These are phyloP conservation scores for Ogataea ramenticola DNA, from an alignment of 805 yeast genomes.

Conservation along the genomic window DNA sequence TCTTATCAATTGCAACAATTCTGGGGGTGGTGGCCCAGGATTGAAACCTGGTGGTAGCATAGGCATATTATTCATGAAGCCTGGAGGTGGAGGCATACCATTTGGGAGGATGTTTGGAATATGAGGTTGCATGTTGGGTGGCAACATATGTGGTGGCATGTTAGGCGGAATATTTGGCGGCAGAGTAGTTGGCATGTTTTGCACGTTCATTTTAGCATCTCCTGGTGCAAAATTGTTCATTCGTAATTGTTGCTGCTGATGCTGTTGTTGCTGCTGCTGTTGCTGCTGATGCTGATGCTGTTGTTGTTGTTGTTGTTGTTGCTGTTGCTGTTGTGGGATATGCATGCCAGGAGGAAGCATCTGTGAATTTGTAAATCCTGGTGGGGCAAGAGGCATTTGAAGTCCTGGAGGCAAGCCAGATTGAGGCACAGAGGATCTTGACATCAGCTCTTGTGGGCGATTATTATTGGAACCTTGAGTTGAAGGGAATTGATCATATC, in stretches of 20 bases:
- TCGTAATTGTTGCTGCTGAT: no score
- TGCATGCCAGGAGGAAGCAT: neutral
- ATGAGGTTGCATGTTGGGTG: neutral
- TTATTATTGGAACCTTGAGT: neutral
- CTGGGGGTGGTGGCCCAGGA: slow-evolving; percentile 23
- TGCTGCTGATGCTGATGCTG: neutral
- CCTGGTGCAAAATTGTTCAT: no score
- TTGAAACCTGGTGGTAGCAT: slow-evolving; percentile 1
- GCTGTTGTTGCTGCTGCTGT: slow-evolving; percentile 5
- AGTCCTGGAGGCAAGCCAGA: neutral
- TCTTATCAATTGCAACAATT: slow-evolving; percentile 17
- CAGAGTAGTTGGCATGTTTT: neutral
- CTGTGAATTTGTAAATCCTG: neutral
- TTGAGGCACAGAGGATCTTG: neutral
- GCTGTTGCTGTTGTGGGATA: neutral
- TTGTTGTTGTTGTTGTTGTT: neutral
- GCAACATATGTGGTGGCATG: neutral
- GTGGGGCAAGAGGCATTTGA: no score
- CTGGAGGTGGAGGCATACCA: slow-evolving; percentile 1
- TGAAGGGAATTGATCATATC: no score
- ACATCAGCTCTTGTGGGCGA: no score
- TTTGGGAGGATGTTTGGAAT: neutral
- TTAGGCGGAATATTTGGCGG: slow-evolving; percentile 5
- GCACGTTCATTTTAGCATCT: no score
- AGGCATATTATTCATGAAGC: slow-evolving; percentile 4